Evolutionary conservation across 495 filamentous ascomycete genomes (phyloP).

Genomic region (Beverwykella pulmonaria): DNA sequence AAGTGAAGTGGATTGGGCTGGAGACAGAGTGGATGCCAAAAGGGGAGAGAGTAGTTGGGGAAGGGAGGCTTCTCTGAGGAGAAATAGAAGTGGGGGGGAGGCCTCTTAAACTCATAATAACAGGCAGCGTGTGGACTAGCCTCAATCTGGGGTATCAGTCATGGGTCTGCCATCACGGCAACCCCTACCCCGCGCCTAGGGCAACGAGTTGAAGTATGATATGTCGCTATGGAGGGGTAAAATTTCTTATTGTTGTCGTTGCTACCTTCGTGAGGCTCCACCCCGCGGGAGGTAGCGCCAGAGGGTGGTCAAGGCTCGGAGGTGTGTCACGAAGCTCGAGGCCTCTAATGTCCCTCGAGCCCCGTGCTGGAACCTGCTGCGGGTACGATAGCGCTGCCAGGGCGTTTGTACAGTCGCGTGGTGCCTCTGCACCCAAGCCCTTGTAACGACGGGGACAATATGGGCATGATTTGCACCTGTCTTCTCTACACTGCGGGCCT

Average conservation of each 20-base stretch:
- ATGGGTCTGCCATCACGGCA: not conserved
- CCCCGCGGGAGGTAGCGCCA: not conserved
- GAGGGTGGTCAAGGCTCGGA: not conserved
- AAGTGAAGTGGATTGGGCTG: too few relatives aligned
- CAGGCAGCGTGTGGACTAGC: not conserved
- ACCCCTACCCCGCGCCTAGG: not conserved
- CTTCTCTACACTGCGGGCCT: too few relatives aligned
- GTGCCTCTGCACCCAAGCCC: too few relatives aligned
- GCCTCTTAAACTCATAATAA: not conserved
- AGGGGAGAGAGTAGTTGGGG: not conserved
- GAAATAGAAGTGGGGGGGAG: not conserved
- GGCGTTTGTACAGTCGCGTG: too few relatives aligned
- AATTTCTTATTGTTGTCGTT: not conserved
- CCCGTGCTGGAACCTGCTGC: too few relatives aligned
- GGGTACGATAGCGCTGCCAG: too few relatives aligned
- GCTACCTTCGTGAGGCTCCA: not conserved
- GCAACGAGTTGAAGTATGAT: not conserved
- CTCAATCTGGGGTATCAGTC: not conserved
- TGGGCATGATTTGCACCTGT: too few relatives aligned
- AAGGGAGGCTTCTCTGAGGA: not conserved
- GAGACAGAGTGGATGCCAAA: too few relatives aligned
- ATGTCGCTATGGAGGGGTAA: not conserved
- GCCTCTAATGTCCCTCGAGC: too few relatives aligned
- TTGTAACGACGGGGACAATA: too few relatives aligned
- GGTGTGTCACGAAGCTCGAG: not conserved